phyloP scores from a whole-genome alignment of 345 rosid genomes.

The Limnanthes douglasii region DNA sequence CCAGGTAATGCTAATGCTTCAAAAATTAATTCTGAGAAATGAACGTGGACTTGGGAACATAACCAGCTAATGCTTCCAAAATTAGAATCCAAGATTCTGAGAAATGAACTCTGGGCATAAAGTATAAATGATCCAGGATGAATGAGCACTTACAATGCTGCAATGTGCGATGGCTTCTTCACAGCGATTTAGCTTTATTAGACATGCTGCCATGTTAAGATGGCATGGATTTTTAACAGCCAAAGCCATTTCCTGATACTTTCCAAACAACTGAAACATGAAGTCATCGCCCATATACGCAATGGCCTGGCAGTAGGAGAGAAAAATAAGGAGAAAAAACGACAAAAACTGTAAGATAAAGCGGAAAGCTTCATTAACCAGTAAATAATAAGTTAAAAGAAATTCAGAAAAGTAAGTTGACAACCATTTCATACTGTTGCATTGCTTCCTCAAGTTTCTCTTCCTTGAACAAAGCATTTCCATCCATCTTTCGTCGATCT shows the following conservation, averaged over 20 bases:
- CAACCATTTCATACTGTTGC: conserved; percentile 98
- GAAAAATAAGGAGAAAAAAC: neutral
- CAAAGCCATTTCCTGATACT: conserved; percentile 91
- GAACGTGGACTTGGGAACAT: too few relatives aligned
- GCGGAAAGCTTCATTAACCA: neutral
- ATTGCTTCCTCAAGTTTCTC: conserved; percentile 88
- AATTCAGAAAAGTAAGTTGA: conserved; percentile 12
- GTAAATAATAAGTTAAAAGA: neutral
- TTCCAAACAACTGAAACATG: conserved; percentile 95
- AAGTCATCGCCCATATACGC: conserved; percentile 95
- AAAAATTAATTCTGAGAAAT: too few relatives aligned
- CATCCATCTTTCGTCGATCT: conserved; percentile 89
- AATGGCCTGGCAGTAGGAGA: conserved; percentile 46
- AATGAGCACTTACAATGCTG: conserved; percentile 37
- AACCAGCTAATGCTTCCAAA: too few relatives aligned
- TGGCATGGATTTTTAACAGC: conserved; percentile 98
- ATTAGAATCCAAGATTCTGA: too few relatives aligned
- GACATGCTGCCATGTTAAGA: conserved; percentile 82
- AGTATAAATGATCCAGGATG: too few relatives aligned
- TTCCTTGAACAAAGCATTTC: conserved; percentile 64
- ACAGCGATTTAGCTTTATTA: conserved; percentile 65
- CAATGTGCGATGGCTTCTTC: conserved; percentile 90
- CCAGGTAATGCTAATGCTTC: too few relatives aligned
- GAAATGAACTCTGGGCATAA: too few relatives aligned
- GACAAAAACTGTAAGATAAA: neutral